These are phyloP conservation scores for Malassezia equina DNA, from an alignment of 1,284 basidiomycete species.

Conservation along the genomic window DNA sequence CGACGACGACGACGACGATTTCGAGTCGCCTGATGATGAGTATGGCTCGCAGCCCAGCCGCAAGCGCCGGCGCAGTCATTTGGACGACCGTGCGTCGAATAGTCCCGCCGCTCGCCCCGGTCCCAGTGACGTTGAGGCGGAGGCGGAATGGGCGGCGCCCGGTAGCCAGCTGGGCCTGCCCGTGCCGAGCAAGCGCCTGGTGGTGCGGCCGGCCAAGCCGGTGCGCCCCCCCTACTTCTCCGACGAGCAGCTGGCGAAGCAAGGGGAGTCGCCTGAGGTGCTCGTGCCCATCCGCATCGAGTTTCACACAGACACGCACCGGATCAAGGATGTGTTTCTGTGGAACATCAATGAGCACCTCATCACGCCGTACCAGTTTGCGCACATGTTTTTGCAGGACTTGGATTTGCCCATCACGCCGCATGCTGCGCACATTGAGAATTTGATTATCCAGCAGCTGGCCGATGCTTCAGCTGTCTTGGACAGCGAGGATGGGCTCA, in stretches of 20 bases:
- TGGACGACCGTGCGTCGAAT: neutral
- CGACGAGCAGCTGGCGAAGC: conserved; percentile 32
- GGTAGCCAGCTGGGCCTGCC: conserved; percentile 74
- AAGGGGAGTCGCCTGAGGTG: conserved; percentile 52
- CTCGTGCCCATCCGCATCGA: conserved; percentile 88
- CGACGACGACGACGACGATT: conserved; percentile 5
- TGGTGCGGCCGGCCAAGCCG: conserved; percentile 55
- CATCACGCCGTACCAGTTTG: conserved; percentile 73
- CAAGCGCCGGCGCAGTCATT: conserved; percentile 18
- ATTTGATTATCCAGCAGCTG: conserved; percentile 76
- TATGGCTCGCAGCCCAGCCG: conserved; percentile 16
- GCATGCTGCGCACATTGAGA: conserved; percentile 68
- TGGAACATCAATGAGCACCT: conserved; percentile 76
- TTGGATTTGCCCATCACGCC: conserved; percentile 62
- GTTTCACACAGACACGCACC: conserved; percentile 79
- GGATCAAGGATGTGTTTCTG: conserved; percentile 88
- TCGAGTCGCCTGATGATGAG: conserved; percentile 20
- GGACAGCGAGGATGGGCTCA: conserved; percentile 7
- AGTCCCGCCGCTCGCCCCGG: conserved; percentile 1
- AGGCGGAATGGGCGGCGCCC: conserved; percentile 22
- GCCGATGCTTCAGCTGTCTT: conserved; percentile 65
- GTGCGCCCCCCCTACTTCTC: conserved; percentile 64
- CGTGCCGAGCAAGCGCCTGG: conserved; percentile 69
- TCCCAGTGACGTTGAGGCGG: conserved; percentile 22
- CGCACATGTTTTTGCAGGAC: conserved; percentile 74